Base-by-base conservation (phyloP, 2,329 filamentous ascomycete species). In the Beauveria brongniartii region DNA sequence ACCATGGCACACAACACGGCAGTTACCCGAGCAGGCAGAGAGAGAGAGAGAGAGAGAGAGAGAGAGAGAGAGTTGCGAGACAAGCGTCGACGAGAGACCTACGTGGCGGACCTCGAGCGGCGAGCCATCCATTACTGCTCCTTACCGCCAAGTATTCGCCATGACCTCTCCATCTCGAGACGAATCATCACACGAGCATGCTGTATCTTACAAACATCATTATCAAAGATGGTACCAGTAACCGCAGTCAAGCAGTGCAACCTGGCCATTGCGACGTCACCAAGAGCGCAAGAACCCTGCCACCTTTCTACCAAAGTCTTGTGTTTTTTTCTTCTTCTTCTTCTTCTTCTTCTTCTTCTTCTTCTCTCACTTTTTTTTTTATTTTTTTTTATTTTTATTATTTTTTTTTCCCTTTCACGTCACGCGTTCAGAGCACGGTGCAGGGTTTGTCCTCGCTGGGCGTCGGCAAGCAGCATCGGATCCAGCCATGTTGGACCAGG, bases 371-470 rank as follows among this genome's bases (percentile, higher is more conserved):
- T 5, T n/a, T 6, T 26, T 22, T 20, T 18, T 22, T 50, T 34
- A 2, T 22, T 22, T 22, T 22, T 22, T 22, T 22, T 22, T 22
- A 2, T 22, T 22, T 22, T 22, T 22, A 3, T 22, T 22, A 3
- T 22, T 22, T 3, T 3, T 22, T 22, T 57, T 48, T 28, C 12
- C 34, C 52, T 59, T 46, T 52, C 56, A 59, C 47, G 56, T 59
- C 56, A 59, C 56, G 56, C 56, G 56, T 59, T 46, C 56, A 24
- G 24, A 41, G 56, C 22, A 59, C 24, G 46, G 46, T 59, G 56
- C 56, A 59, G 56, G 56, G 56, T 46, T 51, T 22, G 47, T 34
- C 24, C 47, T 57, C 46, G 46, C 34, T 51, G 34, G 56, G 46
- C 56, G 56, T 59, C 47, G 55, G 28, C 43, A 57, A 57, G 47